A percentile compares a stretch with the other conserved stretches of the same genome.
phyloP scores from a whole-genome alignment of 768 basidiomycete species.

The Podaxis sp. region DNA sequence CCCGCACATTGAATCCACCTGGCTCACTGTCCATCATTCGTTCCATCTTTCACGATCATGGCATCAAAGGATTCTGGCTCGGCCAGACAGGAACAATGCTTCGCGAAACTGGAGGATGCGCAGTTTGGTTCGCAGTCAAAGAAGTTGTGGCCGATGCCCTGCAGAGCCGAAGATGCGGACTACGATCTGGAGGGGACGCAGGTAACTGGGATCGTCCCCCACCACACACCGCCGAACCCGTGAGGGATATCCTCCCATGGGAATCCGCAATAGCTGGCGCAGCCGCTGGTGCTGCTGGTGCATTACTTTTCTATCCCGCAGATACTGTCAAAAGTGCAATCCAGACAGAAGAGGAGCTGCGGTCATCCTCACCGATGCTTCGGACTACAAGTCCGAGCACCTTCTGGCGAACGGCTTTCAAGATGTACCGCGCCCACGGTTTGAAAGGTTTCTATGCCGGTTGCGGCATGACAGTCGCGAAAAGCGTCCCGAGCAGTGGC shows the following conservation, averaged over 20 bases:
- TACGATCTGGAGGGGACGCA: conserved; percentile 2
- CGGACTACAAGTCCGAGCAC: conserved; percentile 34
- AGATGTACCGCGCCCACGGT: conserved; percentile 75
- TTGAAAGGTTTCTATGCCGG: conserved; percentile 82
- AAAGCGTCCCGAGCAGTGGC: conserved; percentile 83
- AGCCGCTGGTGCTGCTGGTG: conserved; percentile 76
- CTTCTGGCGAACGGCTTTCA: conserved; percentile 58
- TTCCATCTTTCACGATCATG: conserved; percentile 51
- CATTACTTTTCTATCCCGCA: conserved; percentile 83
- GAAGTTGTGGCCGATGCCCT: conserved; percentile 71
- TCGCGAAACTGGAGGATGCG: conserved; percentile 83
- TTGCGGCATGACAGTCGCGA: conserved; percentile 82
- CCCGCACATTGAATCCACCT: conserved; percentile 39
- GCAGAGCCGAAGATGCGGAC: conserved; percentile 42
- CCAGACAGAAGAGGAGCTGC: conserved; percentile 85
- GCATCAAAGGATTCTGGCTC: conserved; percentile 77
- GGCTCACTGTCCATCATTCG: conserved; percentile 70
- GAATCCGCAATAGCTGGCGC: conserved; percentile 83
- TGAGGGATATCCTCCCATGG: conserved; percentile 49
- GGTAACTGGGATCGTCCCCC: neutral
- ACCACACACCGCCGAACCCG: neutral
- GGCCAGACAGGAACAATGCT: conserved; percentile 86
- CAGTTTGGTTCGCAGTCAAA: conserved; percentile 87
- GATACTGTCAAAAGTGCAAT: conserved; percentile 90
- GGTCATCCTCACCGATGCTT: conserved; percentile 25